Base-by-base conservation (phyloP, 2,329 filamentous ascomycete species). In the Boeremia lycopersici region DNA sequence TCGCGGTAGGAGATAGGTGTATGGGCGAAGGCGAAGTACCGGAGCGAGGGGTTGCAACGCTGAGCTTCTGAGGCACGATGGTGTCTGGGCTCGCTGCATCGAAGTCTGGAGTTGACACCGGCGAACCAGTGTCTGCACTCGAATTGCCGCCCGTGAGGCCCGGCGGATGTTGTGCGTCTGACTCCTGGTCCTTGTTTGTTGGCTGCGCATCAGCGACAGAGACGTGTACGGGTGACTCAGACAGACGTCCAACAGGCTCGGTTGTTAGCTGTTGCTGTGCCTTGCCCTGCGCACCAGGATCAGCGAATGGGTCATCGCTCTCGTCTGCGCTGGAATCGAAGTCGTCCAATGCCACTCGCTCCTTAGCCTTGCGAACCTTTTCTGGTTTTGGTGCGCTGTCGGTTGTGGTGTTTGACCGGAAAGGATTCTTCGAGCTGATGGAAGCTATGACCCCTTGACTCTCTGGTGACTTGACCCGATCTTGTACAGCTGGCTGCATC, bases 121-220 rank as follows among this genome's bases (percentile, higher is more conserved):
- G 72, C 4, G 74, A 76, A 42, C 60, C 69, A 4, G 73, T 74
- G 28, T 89, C 87, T 65, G 89, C 86, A 60, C 88, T 89, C 10
- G 88, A 90, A 6, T 82, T 86, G 72, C 92, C 89, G 19, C 83
- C 83, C 63, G 89, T 84, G 31, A 93, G 82, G 29, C 84, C 84
- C 4, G 89, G 89, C 25, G 85, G 86, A 55, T 81, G 71, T 29
- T 69, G 71, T 34, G 62, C 53, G 42, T 74, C 72, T 1, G 61
- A 44, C 29, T 73, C 72, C 28, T 55, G 69, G 52, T 56, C 58
- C 34, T 65, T 67, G 38, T 64, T 65, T 26, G 71, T 65, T 26
- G 67, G 76, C 74, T 64, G 77, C 65, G 67, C 67, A 52, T 81
- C 81, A 28, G 83, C 72, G 1, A 85, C 85, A 15, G 87, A 88